Evolutionary conservation across 139 green algal species (phyloP).

Genomic region (Chlamydomonas sphaeroides): DNA sequence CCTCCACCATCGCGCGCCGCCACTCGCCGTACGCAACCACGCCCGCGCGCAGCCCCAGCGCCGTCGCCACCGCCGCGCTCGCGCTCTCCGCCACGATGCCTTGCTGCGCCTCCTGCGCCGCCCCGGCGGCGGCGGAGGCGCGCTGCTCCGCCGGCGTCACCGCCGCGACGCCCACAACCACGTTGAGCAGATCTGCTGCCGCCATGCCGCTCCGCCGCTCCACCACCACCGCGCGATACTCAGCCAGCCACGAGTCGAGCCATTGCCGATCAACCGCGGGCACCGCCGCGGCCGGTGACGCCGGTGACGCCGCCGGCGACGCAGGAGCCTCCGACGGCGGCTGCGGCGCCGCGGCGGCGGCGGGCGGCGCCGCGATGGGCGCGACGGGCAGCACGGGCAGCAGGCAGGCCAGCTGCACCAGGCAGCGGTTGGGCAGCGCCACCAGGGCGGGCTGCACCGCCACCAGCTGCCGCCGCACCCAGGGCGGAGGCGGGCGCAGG

Average conservation of each 20-base stretch:
- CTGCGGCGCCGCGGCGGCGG: too few species aligned
- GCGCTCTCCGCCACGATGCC: too few species aligned
- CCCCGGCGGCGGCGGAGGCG: too few species aligned
- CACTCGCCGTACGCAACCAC: not conserved
- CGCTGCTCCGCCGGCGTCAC: not conserved
- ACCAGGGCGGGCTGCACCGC: constrained; percentile 16
- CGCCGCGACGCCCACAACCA: not conserved
- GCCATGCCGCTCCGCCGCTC: not conserved
- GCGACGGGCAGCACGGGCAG: constrained; percentile 9
- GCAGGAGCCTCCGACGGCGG: too few species aligned
- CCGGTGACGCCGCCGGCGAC: too few species aligned
- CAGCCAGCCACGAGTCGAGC: not conserved
- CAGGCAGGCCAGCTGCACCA: constrained; percentile 23
- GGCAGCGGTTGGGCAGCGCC: not conserved
- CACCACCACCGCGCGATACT: not conserved
- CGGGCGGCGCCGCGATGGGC: not conserved
- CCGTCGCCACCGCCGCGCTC: not conserved
- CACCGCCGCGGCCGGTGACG: too few species aligned
- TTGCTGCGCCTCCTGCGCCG: not conserved
- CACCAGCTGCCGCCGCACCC: constrained; percentile 32
- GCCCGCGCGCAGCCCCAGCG: not conserved
- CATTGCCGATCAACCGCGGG: not conserved
- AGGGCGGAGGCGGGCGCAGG: constrained; percentile 4
- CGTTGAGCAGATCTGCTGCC: not conserved
- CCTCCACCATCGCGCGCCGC: constrained; percentile 2